Conservation (phyloP, 2,329 filamentous ascomycete species). For the Botryosphaeria dothidea region DNA sequence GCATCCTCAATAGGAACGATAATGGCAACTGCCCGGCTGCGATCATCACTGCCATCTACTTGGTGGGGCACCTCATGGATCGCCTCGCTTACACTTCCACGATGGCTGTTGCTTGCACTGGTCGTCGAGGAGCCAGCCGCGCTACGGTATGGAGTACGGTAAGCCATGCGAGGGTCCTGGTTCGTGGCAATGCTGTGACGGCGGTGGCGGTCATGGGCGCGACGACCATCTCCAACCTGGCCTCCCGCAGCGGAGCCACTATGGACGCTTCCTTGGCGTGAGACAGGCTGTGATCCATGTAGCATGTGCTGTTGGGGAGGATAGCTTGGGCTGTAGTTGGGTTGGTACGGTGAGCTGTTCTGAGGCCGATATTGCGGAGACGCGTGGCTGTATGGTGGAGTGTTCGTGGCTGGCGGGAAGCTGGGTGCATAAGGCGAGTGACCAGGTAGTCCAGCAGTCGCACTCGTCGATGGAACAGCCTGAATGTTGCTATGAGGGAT, state of each 20-base stretch:
- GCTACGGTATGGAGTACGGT: background rate
- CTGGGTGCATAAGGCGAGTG: conserved; percentile 1
- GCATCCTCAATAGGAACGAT: background rate
- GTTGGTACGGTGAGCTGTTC: conserved; percentile 15
- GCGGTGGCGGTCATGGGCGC: background rate
- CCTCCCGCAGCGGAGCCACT: background rate
- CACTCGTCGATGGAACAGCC: background rate
- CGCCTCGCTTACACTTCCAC: background rate
- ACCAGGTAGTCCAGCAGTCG: background rate
- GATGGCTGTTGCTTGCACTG: background rate
- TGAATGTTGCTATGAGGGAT: conserved; percentile 19
- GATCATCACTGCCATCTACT: background rate
- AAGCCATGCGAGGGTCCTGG: conserved; percentile 30
- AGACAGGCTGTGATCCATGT: background rate
- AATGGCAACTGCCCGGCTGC: background rate
- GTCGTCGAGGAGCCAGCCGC: conserved; percentile 3
- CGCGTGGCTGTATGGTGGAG: conserved; percentile 4
- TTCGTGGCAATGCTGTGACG: conserved; percentile 28
- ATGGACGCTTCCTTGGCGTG: conserved; percentile 1
- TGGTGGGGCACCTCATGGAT: background rate
- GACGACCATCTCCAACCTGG: background rate
- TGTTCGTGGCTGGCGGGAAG: background rate
- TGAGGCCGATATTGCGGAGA: conserved; percentile 3
- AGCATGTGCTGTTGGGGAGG: background rate
- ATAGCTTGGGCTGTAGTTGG: conserved; percentile 13